These are phyloP conservation scores for Neolentinus lepideus DNA, from an alignment of 1,284 basidiomycete genomes.

Conservation along the genomic window DNA sequence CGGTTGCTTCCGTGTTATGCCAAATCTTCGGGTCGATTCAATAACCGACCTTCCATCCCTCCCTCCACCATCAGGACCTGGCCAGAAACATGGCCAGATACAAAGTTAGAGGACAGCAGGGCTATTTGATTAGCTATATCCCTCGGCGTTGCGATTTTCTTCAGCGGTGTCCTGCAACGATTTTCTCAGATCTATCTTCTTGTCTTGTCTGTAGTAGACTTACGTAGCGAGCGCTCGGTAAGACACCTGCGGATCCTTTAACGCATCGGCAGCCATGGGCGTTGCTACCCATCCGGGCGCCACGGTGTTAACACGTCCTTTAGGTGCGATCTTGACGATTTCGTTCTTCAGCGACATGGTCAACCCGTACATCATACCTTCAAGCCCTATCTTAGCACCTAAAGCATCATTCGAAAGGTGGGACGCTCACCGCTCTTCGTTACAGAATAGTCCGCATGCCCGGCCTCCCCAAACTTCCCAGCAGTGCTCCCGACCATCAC, in stretches of 20 bases:
- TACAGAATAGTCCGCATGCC: slow-evolving; percentile 57
- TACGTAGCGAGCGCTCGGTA: slow-evolving; percentile 61
- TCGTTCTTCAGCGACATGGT: slow-evolving; percentile 70
- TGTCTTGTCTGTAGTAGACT: no score
- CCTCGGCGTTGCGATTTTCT: slow-evolving; percentile 55
- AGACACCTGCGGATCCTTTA: slow-evolving; percentile 36
- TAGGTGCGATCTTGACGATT: slow-evolving; percentile 69
- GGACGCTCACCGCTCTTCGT: slow-evolving; percentile 13
- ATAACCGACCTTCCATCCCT: slow-evolving; percentile 66
- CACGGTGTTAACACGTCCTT: slow-evolving; percentile 63
- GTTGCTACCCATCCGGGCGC: slow-evolving; percentile 70
- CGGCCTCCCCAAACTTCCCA: slow-evolving; percentile 67
- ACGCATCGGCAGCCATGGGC: slow-evolving; percentile 43
- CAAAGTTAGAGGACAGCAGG: slow-evolving; percentile 48
- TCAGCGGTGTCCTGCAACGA: slow-evolving; percentile 52
- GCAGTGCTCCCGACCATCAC: slow-evolving; percentile 66
- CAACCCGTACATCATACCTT: slow-evolving; percentile 71
- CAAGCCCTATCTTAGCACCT: slow-evolving; percentile 5
- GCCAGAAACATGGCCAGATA: slow-evolving; percentile 70
- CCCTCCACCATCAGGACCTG: slow-evolving; percentile 68
- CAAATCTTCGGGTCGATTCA: slow-evolving; percentile 33
- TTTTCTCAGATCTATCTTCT: background rate
- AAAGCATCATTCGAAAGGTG: slow-evolving; percentile 1
- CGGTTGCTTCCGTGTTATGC: background rate
- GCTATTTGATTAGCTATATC: slow-evolving; percentile 66